A percentile compares a stretch with the other conserved stretches of the same genome.
Evolutionary conservation across 2,329 filamentous ascomycete genomes (phyloP).

Genomic region (Didymella segeticola): DNA sequence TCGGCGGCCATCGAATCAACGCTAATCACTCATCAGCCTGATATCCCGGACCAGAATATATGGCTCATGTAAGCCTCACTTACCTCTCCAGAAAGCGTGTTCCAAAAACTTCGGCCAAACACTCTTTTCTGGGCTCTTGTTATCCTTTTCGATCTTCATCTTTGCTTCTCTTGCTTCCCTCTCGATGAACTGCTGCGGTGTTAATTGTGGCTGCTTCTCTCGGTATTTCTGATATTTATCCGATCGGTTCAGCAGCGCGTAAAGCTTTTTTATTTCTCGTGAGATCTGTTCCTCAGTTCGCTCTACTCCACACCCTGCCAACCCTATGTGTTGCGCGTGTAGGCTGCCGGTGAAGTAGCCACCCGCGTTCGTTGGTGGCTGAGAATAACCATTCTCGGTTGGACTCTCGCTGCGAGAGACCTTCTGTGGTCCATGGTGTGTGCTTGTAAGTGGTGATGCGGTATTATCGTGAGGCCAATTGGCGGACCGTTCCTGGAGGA

Average conservation of each 20-base stretch:
- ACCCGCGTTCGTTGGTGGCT: constrained; percentile 24
- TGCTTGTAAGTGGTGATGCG: constrained; percentile 18
- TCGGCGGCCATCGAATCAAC: constrained; percentile 61
- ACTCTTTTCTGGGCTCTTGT: constrained; percentile 40
- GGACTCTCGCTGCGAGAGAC: constrained; percentile 38
- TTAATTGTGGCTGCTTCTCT: constrained; percentile 46
- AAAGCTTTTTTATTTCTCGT: constrained; percentile 38
- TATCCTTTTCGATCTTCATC: constrained; percentile 29
- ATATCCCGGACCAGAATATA: too few relatives aligned
- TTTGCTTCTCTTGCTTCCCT: constrained; percentile 25
- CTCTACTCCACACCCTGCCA: constrained; percentile 28
- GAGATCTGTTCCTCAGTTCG: constrained; percentile 40
- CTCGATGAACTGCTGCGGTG: constrained; percentile 25
- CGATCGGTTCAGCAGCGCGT: constrained; percentile 39
- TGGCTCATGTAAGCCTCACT: too few relatives aligned
- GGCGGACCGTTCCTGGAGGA: constrained; percentile 52
- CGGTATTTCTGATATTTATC: constrained; percentile 57
- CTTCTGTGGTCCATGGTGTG: constrained; percentile 36
- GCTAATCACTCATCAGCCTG: constrained; percentile 21
- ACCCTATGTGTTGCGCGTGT: constrained; percentile 30
- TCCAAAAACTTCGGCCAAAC: constrained; percentile 58
- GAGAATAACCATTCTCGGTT: constrained; percentile 32
- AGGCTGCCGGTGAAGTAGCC: constrained; percentile 37
- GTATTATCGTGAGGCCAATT: constrained; percentile 48
- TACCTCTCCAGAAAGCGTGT: constrained; percentile 57